A percentile compares a stretch with the other conserved stretches of the same genome.
Conservation (phyloP, 1,139 yeast species). For the Taphrina flavorubra region DNA sequence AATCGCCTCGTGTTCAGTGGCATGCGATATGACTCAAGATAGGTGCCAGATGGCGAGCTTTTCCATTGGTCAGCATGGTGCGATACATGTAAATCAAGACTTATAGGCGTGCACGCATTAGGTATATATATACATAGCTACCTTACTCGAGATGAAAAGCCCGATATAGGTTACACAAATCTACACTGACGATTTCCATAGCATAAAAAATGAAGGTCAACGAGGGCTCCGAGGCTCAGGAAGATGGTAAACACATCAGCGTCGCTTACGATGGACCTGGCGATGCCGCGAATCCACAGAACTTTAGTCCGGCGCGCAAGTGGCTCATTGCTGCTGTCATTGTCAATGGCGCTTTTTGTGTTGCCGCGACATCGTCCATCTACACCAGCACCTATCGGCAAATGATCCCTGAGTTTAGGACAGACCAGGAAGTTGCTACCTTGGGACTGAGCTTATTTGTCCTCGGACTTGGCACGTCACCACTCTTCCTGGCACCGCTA, state of each 20-base stretch:
- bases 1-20: too few relatives aligned
- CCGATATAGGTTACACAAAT: not conserved
- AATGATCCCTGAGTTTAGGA: constrained; percentile 42
- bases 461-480: constrained; percentile 71
- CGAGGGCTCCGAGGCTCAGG: not conserved
- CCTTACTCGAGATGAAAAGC: not conserved
- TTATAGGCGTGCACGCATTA: too few relatives aligned
- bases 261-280: constrained; percentile 11
- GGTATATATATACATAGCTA: too few relatives aligned
- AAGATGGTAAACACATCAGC: not conserved
- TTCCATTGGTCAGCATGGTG: too few relatives aligned
- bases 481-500: constrained; percentile 72
- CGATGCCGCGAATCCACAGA: constrained; percentile 25
- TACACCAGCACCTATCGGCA: constrained; percentile 50
- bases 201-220: too few relatives aligned
- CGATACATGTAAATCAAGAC: too few relatives aligned
- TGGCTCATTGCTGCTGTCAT: constrained; percentile 63
- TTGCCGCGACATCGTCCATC: constrained; percentile 65
- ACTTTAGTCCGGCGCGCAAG: constrained; percentile 50
- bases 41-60: too few relatives aligned
- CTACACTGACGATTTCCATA: too few relatives aligned
- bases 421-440: constrained; percentile 42
- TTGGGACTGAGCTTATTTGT: constrained; percentile 59
- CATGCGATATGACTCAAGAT: too few relatives aligned
- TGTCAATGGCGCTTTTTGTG: constrained; percentile 59